These are phyloP conservation scores for Metrosideros polymorpha DNA, from an alignment of 441 rosid genomes.

Conservation along the genomic window DNA sequence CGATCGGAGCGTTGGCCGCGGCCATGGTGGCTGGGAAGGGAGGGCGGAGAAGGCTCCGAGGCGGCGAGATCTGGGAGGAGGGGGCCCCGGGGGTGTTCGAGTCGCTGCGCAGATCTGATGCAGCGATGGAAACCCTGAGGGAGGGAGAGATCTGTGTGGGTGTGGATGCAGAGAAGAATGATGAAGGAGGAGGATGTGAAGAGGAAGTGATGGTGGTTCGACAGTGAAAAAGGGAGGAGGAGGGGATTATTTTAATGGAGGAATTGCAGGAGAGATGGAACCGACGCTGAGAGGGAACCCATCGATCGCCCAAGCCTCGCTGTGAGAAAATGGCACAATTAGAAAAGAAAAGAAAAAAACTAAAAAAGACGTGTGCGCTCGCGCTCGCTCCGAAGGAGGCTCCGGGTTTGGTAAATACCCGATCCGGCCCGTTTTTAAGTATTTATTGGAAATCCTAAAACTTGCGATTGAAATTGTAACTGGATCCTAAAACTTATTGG, in stretches of 20 bases:
- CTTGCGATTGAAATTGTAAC: too few species aligned
- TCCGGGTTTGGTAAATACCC: not conserved
- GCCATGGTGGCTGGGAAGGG: slow-evolving; percentile 20
- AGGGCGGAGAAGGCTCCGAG: not conserved
- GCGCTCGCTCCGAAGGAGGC: not conserved
- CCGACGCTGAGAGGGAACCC: not conserved
- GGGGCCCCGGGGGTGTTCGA: slow-evolving; percentile 8
- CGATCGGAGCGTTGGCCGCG: slow-evolving; percentile 19
- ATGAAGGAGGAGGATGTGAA: not conserved
- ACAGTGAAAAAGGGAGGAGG: not conserved
- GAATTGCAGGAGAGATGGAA: not conserved
- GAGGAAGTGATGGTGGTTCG: not conserved
- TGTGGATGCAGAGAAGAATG: not conserved
- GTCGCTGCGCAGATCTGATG: slow-evolving; percentile 57
- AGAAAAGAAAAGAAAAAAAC: not conserved
- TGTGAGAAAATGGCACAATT: not conserved
- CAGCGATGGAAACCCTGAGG: slow-evolving; percentile 21
- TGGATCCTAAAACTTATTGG: too few species aligned
- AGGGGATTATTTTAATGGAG: not conserved
- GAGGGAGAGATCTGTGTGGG: not conserved
- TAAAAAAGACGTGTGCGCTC: not conserved
- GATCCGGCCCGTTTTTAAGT: not conserved
- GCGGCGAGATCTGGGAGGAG: slow-evolving; percentile 42
- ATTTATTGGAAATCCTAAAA: too few species aligned
- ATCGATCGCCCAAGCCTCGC: not conserved